Conservation (phyloP, 495 filamentous ascomycete species). For the Geoglossum glabrum region DNA sequence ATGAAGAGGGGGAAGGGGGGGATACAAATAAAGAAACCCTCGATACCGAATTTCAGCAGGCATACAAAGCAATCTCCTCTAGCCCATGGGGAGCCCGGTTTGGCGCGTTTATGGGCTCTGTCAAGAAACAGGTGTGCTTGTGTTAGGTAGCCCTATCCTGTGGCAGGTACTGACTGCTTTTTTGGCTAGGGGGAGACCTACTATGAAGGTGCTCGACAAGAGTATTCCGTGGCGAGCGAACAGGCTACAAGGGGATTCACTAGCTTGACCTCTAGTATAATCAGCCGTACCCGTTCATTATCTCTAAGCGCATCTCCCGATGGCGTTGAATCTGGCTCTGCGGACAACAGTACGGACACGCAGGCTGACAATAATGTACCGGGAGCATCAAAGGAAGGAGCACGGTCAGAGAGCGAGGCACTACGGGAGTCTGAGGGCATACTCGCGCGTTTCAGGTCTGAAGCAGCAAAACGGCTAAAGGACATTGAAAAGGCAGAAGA, state of each 20-base stretch:
- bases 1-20: conserved; percentile 28
- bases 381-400: not conserved
- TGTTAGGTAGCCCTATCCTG: not conserved
- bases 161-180: conserved; percentile 1
- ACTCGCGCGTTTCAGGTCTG: conserved; percentile 60
- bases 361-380: conserved; percentile 9
- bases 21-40: conserved; percentile 36
- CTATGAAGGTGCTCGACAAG: conserved; percentile 64
- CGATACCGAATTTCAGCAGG: conserved; percentile 81
- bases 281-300: conserved; percentile 50
- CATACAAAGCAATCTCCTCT: conserved; percentile 77
- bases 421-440: conserved; percentile 51
- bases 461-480: conserved; percentile 68
- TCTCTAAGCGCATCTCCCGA: conserved; percentile 34
- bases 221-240: conserved; percentile 55
- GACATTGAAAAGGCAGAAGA: conserved; percentile 90
- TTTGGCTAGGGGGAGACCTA: conserved; percentile 52
- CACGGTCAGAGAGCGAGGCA: conserved; percentile 21
- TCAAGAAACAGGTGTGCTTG: conserved; percentile 55
- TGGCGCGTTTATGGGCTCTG: conserved; percentile 72
- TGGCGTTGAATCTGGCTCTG: conserved; percentile 7
- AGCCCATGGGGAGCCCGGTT: conserved; percentile 81
- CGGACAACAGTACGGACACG: conserved; percentile 18
- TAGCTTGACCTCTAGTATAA: conserved; percentile 44
- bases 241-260: conserved; percentile 72